phyloP scores from a whole-genome alignment of 1,139 yeast species.

The Wickerhamiella infanticola region DNA sequence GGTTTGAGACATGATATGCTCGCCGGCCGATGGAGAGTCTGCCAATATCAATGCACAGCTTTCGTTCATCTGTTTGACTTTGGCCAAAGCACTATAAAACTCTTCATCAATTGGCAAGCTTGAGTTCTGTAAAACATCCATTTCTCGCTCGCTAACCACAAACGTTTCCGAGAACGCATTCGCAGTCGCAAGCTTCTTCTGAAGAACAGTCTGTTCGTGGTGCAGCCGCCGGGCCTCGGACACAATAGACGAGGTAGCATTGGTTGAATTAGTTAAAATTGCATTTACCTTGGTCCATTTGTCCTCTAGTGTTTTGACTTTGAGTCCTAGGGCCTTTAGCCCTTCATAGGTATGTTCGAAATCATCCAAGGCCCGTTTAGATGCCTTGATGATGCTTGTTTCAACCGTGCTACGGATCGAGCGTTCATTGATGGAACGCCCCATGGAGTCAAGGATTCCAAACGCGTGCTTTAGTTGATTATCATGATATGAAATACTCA shows the following conservation, averaged over 20 bases:
- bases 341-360: slow-evolving; percentile 17
- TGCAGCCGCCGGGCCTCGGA: slow-evolving; percentile 29
- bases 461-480: slow-evolving; percentile 19
- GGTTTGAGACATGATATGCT: slow-evolving; percentile 46
- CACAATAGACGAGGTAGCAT: slow-evolving; percentile 21
- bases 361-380: slow-evolving; percentile 7
- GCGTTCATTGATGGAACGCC: slow-evolving; percentile 4
- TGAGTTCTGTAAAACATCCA: slow-evolving; percentile 24
- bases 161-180: slow-evolving; percentile 46
- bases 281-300: slow-evolving; percentile 28
- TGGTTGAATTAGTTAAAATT: slow-evolving; percentile 17
- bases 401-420: slow-evolving; percentile 11
- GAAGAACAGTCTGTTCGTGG: slow-evolving; percentile 29
- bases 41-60: slow-evolving; percentile 28
- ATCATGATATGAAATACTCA: slow-evolving; percentile 26
- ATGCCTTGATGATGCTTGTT: slow-evolving; percentile 5
- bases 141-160: slow-evolving; percentile 56
- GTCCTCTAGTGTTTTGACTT: slow-evolving; percentile 29
- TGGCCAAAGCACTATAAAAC: slow-evolving; percentile 45
- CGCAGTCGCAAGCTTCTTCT: slow-evolving; percentile 40
- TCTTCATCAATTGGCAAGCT: slow-evolving; percentile 30
- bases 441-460: slow-evolving; percentile 9
- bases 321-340: slow-evolving; percentile 21
- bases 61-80: slow-evolving; percentile 46
- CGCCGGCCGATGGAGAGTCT: slow-evolving; percentile 49